Percentiles rank a stretch among this genome's conserved stretches.
These are phyloP conservation scores for Prunus mume DNA, from an alignment of 306 rosid genomes.

Conservation along the genomic window DNA sequence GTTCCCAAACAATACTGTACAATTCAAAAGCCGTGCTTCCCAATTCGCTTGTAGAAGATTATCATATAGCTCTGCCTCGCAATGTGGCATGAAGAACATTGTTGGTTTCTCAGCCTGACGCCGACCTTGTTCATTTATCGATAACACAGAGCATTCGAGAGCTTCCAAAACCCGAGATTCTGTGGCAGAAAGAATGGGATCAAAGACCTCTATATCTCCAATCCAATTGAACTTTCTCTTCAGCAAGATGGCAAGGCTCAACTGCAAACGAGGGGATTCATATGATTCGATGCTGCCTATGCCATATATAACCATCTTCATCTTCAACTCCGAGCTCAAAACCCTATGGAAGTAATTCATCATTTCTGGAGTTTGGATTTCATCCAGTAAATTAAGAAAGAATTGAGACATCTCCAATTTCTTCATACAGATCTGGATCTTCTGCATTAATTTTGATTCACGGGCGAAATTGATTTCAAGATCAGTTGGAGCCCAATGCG, in stretches of 20 bases:
- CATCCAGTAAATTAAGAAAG: slow-evolving; percentile 46
- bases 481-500: slow-evolving; percentile 54
- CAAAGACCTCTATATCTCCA: slow-evolving; percentile 69
- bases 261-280: slow-evolving; percentile 42
- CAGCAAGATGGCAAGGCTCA: slow-evolving; percentile 28
- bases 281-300: slow-evolving; percentile 79
- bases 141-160: slow-evolving; percentile 58
- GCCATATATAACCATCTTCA: slow-evolving; percentile 81
- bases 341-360: slow-evolving; percentile 35
- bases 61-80: slow-evolving; percentile 72
- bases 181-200: slow-evolving; percentile 69
- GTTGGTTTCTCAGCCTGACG: slow-evolving; percentile 44
- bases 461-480: slow-evolving; percentile 34
- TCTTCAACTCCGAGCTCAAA: slow-evolving; percentile 42
- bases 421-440: slow-evolving; percentile 43
- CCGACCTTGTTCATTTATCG: slow-evolving; percentile 67
- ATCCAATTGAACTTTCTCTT: slow-evolving; percentile 57
- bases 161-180: slow-evolving; percentile 59
- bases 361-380: slow-evolving; percentile 42
- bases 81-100: slow-evolving; percentile 81
- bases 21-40: slow-evolving; percentile 52
- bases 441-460: slow-evolving; percentile 54
- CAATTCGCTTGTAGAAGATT: slow-evolving; percentile 78
- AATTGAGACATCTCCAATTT: slow-evolving; percentile 55
- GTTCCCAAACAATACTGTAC: slow-evolving; percentile 66